Percentiles rank a stretch among this genome's conserved stretches.
Conservation (phyloP, 2,329 filamentous ascomycete species). For the Kalmusia sp. region DNA sequence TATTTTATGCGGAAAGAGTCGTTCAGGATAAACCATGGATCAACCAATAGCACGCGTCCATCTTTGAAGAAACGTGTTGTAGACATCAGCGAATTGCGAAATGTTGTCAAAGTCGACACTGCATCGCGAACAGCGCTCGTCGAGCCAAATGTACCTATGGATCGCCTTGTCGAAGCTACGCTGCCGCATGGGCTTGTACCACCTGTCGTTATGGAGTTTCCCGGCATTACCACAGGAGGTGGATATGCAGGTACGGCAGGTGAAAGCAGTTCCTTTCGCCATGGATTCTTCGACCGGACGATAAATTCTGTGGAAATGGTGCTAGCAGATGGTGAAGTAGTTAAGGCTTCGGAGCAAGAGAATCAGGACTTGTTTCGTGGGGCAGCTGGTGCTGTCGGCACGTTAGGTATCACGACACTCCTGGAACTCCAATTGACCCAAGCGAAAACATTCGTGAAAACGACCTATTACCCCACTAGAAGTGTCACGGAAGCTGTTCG, state of each 20-base stretch:
- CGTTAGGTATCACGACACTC: constrained; percentile 70
- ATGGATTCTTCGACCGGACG: constrained; percentile 70
- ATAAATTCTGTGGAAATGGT: constrained; percentile 71
- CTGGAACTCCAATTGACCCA: constrained; percentile 56
- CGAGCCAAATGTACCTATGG: constrained; percentile 75
- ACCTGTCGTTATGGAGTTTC: constrained; percentile 74
- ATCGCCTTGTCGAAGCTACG: constrained; percentile 65
- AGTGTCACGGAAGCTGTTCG: constrained; percentile 52
- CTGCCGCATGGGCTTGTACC: constrained; percentile 65
- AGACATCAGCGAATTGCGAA: constrained; percentile 69
- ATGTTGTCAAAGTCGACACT: constrained; percentile 67
- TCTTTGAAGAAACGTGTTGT: constrained; percentile 56
- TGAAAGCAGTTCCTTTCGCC: constrained; percentile 72
- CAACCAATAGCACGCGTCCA: constrained; percentile 76
- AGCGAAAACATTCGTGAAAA: constrained; percentile 57
- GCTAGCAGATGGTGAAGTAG: constrained; percentile 65
- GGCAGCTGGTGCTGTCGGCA: constrained; percentile 70
- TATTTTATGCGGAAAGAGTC: constrained; percentile 62
- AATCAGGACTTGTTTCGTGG: constrained; percentile 69
- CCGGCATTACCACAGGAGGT: constrained; percentile 74
- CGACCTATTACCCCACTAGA: constrained; percentile 54
- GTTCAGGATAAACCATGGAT: constrained; percentile 79
- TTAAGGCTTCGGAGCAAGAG: constrained; percentile 61
- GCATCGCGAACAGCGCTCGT: constrained; percentile 65
- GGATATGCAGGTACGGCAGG: constrained; percentile 72